A percentile compares a stretch with the other conserved stretches of the same genome.
These are phyloP conservation scores for Plasmodium malariae DNA, from an alignment of 169 alveolate genomes.

Conservation along the genomic window DNA sequence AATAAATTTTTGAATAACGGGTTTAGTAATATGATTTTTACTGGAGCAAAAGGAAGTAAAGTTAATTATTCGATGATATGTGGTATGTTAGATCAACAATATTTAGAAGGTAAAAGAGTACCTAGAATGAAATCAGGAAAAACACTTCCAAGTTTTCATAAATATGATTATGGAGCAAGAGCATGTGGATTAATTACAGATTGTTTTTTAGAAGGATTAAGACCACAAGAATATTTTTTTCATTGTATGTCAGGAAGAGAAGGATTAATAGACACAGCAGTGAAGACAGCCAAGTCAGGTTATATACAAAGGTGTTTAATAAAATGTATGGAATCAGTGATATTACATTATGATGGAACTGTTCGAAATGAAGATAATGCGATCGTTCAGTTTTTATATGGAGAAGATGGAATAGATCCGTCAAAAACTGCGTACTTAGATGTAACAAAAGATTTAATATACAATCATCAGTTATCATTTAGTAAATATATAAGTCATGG, in stretches of 20 bases:
- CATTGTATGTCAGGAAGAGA: conserved; percentile 99
- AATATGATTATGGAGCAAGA: conserved; percentile 96
- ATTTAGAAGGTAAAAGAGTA: conserved; percentile 96
- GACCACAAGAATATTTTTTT: conserved; percentile 98
- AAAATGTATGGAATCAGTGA: conserved; percentile 95
- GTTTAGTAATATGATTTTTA: conserved; percentile 97
- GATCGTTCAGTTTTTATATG: conserved; percentile 96
- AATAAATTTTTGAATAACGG: conserved; percentile 96
- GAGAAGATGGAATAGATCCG: conserved; percentile 98
- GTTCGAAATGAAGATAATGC: conserved; percentile 97
- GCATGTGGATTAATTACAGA: conserved; percentile 97
- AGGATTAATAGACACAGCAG: conserved; percentile 99
- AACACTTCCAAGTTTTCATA: conserved; percentile 95
- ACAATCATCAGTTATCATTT: conserved; percentile 76
- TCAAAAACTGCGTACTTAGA: conserved; percentile 92
- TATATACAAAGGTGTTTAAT: conserved; percentile 98
- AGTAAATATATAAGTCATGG: conserved; percentile 60
- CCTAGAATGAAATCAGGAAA: conserved; percentile 96
- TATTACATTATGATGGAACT: conserved; percentile 97
- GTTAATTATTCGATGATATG: conserved; percentile 96
- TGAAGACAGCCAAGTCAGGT: conserved; percentile 98
- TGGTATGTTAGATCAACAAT: conserved; percentile 96
- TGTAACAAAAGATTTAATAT: conserved; percentile 85
- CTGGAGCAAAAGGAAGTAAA: conserved; percentile 98
- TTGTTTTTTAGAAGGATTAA: conserved; percentile 96